Percentiles rank a stretch among this genome's conserved stretches.
phyloP scores from a whole-genome alignment of 78 protist genomes.

The Isochrysis galbana region DNA sequence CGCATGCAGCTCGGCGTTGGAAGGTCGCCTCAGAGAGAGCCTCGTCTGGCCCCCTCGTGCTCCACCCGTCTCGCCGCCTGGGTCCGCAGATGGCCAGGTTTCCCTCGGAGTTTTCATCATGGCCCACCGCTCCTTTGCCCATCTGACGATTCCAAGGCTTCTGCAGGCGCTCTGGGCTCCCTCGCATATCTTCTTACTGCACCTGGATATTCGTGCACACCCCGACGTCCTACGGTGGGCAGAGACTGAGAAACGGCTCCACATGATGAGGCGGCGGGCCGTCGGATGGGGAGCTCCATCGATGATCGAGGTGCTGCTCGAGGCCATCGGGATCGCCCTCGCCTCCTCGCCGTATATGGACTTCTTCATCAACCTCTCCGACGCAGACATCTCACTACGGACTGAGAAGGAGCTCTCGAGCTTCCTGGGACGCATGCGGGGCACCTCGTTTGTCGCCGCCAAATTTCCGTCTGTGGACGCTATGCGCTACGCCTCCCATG shows the following conservation, averaged over 20 bases:
- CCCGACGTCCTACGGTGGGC: no score
- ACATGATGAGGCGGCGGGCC: neutral
- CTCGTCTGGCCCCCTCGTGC: no score
- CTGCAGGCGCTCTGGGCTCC: neutral
- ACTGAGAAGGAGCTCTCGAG: neutral
- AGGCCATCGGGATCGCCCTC: neutral
- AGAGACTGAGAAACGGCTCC: neutral
- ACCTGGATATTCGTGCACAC: neutral
- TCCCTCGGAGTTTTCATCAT: neutral
- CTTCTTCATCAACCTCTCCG: slow-evolving; percentile 19
- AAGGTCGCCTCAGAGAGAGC: no score
- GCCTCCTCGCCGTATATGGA: neutral
- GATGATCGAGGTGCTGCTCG: neutral
- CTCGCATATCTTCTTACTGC: neutral
- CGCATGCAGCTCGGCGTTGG: no score
- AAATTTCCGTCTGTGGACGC: neutral
- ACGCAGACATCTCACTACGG: slow-evolving; percentile 17
- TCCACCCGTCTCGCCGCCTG: no score
- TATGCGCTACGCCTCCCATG: slow-evolving; percentile 1
- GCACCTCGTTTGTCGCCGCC: neutral
- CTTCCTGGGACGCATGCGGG: neutral
- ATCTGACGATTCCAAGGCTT: neutral
- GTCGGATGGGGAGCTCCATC: slow-evolving; percentile 12
- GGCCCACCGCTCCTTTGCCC: neutral
- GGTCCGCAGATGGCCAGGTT: no score